A percentile compares a stretch with the other conserved stretches of the same genome.
Evolutionary conservation across 441 rosid species (phyloP).

Genomic region (Cnidoscolus chayamansa): DNA sequence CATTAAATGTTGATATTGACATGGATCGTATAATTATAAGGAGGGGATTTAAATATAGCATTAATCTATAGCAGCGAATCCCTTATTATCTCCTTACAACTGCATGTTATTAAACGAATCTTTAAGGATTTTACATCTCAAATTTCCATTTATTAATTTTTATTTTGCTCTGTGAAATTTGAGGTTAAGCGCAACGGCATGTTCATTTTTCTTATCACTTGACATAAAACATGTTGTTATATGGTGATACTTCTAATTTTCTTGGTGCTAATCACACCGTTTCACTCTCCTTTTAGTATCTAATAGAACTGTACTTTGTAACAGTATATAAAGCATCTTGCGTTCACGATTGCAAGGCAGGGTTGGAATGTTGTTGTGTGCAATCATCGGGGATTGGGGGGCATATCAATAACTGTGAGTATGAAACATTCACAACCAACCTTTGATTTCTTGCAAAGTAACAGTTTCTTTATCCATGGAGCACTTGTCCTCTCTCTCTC

Average conservation of each 20-base stretch:
- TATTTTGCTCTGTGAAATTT: conserved; percentile 3
- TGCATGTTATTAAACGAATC: background rate
- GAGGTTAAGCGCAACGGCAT: background rate
- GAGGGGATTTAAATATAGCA: background rate
- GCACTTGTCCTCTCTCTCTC: background rate
- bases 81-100: background rate
- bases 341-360: conserved; percentile 31
- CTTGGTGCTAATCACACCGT: background rate
- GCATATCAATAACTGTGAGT: conserved; percentile 52
- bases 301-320: background rate
- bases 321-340: conserved; percentile 54
- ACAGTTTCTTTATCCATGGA: background rate
- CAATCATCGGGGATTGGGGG: conserved; percentile 60
- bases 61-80: background rate
- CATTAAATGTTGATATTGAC: background rate
- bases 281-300: background rate
- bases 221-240: background rate
- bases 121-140: background rate
- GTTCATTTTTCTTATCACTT: background rate
- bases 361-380: conserved; percentile 55
- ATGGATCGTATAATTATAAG: background rate
- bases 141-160: background rate
- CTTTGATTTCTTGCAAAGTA: conserved; percentile 7
- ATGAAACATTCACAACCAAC: background rate
- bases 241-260: background rate